Evolutionary conservation across 164 flowering plant genomes (phyloP).

Genomic region (Chimonanthus salicifolius): DNA sequence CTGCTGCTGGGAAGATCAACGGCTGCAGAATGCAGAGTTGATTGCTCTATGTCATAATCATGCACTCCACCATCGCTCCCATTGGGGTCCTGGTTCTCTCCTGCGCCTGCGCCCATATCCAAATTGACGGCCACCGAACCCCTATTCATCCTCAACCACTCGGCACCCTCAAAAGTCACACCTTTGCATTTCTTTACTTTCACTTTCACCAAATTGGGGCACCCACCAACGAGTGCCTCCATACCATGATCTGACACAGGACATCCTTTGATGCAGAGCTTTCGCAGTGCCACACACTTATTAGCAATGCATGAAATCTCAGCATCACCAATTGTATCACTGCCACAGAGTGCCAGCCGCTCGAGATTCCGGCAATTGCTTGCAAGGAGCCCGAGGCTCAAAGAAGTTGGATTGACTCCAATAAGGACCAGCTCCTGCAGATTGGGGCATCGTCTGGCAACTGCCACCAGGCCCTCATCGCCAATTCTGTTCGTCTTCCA

Average conservation of each 20-base stretch:
- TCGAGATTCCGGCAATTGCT: constrained; percentile 63
- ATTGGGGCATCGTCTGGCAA: constrained; percentile 56
- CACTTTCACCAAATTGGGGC: constrained; percentile 90
- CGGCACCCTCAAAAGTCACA: constrained; percentile 59
- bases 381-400: constrained; percentile 56
- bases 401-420: constrained; percentile 65
- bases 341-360: constrained; percentile 79
- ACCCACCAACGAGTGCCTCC: constrained; percentile 70
- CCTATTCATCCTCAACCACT: constrained; percentile 53
- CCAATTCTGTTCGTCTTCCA: constrained; percentile 89
- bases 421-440: constrained; percentile 85
- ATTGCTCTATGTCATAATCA: constrained; percentile 32
- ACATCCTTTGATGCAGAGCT: constrained; percentile 90
- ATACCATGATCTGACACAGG: constrained; percentile 73
- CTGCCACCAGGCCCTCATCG: constrained; percentile 67
- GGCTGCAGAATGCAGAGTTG: constrained; percentile 16
- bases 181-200: constrained; percentile 89
- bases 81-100: constrained; percentile 43
- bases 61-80: constrained; percentile 48
- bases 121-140: constrained; percentile 50
- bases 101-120: constrained; percentile 33
- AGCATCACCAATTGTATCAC: constrained; percentile 70
- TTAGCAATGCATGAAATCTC: constrained; percentile 75
- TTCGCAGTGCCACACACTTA: constrained; percentile 67
- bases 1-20: constrained; percentile 29